phyloP scores from a whole-genome alignment of 2,329 filamentous ascomycete species.

The Claviceps sp. region DNA sequence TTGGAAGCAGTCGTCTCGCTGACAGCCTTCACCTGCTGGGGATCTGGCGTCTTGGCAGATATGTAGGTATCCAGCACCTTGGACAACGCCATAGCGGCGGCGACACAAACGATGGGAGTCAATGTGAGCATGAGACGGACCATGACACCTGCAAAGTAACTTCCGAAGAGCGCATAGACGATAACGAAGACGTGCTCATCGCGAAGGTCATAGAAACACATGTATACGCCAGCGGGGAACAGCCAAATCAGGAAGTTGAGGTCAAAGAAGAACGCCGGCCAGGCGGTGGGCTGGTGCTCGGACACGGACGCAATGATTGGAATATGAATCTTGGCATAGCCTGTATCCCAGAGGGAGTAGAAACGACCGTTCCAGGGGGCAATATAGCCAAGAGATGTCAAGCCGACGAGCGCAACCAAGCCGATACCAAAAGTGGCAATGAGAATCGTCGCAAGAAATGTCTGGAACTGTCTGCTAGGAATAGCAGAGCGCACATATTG shows the following conservation, averaged over 20 bases:
- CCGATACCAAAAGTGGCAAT: conserved; percentile 61
- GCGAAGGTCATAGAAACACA: conserved; percentile 86
- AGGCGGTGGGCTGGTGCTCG: conserved; percentile 96
- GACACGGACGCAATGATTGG: conserved; percentile 99
- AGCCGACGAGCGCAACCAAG: conserved; percentile 62
- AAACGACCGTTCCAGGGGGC: conserved; percentile 97
- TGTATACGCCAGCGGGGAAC: conserved; percentile 94
- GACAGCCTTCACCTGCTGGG: conserved; percentile 30
- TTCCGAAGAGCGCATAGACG: conserved; percentile 91
- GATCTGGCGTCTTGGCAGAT: conserved; percentile 46
- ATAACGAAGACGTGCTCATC: conserved; percentile 98
- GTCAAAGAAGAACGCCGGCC: conserved; percentile 99
- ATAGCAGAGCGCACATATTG: conserved; percentile 83
- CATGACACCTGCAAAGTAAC: conserved; percentile 99
- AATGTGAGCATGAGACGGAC: conserved; percentile 96
- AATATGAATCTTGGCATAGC: conserved; percentile 98
- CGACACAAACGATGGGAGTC: conserved; percentile 90
- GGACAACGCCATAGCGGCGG: conserved; percentile 78
- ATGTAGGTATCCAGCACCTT: conserved; percentile 82
- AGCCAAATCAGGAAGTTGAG: conserved; percentile 98
- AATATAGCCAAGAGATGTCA: conserved; percentile 82
- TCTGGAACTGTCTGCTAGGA: conserved; percentile 87
- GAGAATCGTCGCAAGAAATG: conserved; percentile 65
- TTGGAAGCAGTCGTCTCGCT: conserved; percentile 42
- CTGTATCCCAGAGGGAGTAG: conserved; percentile 98